Conservation (phyloP, 768 basidiomycete genomes). For the Boletus sp. region DNA sequence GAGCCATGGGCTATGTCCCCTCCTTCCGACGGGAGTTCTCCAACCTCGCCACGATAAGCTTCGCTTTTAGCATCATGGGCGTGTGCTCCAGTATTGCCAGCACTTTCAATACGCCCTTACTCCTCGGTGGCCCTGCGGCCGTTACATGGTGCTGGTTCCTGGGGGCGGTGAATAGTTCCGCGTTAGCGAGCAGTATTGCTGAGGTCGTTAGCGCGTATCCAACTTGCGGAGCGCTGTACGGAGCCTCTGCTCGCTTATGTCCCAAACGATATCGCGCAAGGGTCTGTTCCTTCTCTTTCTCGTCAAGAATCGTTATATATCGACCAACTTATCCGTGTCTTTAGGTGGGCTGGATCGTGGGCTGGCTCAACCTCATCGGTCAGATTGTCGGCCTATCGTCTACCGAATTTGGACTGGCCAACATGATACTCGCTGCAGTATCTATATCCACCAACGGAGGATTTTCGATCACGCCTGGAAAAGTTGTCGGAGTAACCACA, state of each 20-base stretch:
- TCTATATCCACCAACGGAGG: slow-evolving; percentile 28
- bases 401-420: slow-evolving; percentile 36
- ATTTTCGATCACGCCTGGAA: slow-evolving; percentile 35
- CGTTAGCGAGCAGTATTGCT: slow-evolving; percentile 29
- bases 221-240: slow-evolving; percentile 43
- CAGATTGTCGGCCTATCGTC: slow-evolving; percentile 31
- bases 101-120: slow-evolving; percentile 37
- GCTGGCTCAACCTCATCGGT: slow-evolving; percentile 33
- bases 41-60: slow-evolving; percentile 36
- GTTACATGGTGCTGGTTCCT: slow-evolving; percentile 38
- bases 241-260: slow-evolving; percentile 74
- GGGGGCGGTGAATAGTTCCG: slow-evolving; percentile 26
- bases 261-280: slow-evolving; percentile 62
- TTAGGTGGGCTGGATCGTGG: slow-evolving; percentile 29
- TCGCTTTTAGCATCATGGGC: slow-evolving; percentile 35
- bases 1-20: slow-evolving; percentile 30
- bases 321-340: neutral
- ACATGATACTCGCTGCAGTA: slow-evolving; percentile 31
- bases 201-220: slow-evolving; percentile 33
- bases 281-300: slow-evolving; percentile 33
- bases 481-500: slow-evolving; percentile 40
- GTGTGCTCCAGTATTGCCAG: slow-evolving; percentile 37
- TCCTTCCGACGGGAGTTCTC: slow-evolving; percentile 44
- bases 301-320: neutral
- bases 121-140: slow-evolving; percentile 35